Conservation (phyloP, 805 yeast genomes). For the Yamadazyma phyllophila region DNA sequence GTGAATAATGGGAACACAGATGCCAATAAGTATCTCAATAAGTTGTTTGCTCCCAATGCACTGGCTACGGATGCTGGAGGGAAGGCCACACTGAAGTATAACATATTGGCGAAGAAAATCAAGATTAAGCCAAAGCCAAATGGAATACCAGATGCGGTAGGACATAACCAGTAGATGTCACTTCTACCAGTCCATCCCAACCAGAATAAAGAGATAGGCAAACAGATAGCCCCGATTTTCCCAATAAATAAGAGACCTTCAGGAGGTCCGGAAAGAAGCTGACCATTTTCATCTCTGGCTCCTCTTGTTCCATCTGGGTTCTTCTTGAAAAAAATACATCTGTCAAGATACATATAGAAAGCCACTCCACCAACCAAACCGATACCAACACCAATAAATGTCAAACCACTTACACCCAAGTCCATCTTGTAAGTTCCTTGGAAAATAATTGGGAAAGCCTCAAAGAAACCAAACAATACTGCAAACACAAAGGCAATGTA, state of each 20-base stretch:
- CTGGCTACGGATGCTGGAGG: conserved; percentile 79
- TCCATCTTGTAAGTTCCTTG: conserved; percentile 60
- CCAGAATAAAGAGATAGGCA: conserved; percentile 76
- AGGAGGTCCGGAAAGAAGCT: conserved; percentile 53
- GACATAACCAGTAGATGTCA: conserved; percentile 72
- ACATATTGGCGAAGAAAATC: conserved; percentile 66
- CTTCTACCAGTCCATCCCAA: conserved; percentile 70
- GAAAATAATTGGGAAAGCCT: conserved; percentile 74
- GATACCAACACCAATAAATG: conserved; percentile 69
- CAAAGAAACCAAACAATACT: conserved; percentile 75
- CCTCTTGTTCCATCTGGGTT: conserved; percentile 62
- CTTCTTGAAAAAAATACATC: conserved; percentile 48
- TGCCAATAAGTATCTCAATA: conserved; percentile 71
- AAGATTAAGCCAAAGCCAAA: conserved; percentile 73
- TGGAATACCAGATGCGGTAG: conserved; percentile 73
- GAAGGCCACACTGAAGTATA: conserved; percentile 67
- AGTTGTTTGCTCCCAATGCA: conserved; percentile 86
- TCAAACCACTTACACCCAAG: conserved; percentile 61
- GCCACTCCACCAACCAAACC: conserved; percentile 60
- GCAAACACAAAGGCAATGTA: conserved; percentile 77
- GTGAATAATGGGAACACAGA: conserved; percentile 84
- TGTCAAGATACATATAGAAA: conserved; percentile 51
- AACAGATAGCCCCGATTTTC: conserved; percentile 62
- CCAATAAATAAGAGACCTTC: conserved; percentile 60
- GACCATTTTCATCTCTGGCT: conserved; percentile 55